Evolutionary conservation across 768 basidiomycete species (phyloP).

Genomic region (Termitomyces sp.): DNA sequence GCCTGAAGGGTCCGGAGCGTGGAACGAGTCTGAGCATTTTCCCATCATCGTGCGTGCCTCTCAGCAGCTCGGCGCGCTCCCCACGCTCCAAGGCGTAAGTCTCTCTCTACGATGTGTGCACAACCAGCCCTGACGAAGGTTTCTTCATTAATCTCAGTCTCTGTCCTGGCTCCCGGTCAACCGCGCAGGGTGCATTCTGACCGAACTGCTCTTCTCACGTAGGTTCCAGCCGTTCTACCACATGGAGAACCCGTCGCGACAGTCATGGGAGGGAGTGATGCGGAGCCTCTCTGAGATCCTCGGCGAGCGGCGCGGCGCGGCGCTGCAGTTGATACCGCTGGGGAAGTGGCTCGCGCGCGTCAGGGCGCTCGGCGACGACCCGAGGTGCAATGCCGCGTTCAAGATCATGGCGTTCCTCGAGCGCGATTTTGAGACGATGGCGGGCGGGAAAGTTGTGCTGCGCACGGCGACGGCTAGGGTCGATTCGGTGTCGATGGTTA

Average conservation of each 20-base stretch:
- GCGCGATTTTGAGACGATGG: conserved; percentile 25
- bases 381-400: conserved; percentile 20
- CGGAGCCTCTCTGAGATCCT: conserved; percentile 22
- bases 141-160: conserved; percentile 19
- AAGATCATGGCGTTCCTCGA: conserved; percentile 27
- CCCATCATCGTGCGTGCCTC: conserved; percentile 28
- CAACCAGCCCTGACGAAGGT: conserved; percentile 2
- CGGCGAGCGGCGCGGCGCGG: conserved; percentile 7
- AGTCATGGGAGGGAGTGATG: conserved; percentile 26
- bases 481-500: conserved; percentile 25
- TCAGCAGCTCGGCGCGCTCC: conserved; percentile 21
- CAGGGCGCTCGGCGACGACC: conserved; percentile 21
- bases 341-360: conserved; percentile 24
- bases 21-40: conserved; percentile 32
- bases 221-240: conserved; percentile 11
- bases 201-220: conserved; percentile 20
- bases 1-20: conserved; percentile 28
- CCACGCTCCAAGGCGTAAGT: conserved; percentile 24
- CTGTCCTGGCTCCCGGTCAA: conserved; percentile 32
- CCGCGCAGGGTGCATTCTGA: conserved; percentile 25
- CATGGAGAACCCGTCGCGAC: conserved; percentile 30
- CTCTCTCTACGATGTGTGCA: no score
- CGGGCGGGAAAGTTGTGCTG: conserved; percentile 24
- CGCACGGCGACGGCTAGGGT: conserved; percentile 20
- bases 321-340: conserved; percentile 21